Evolutionary conservation across 2,329 filamentous ascomycete genomes (phyloP).

Genomic region (Diaporthe citrichinensis): DNA sequence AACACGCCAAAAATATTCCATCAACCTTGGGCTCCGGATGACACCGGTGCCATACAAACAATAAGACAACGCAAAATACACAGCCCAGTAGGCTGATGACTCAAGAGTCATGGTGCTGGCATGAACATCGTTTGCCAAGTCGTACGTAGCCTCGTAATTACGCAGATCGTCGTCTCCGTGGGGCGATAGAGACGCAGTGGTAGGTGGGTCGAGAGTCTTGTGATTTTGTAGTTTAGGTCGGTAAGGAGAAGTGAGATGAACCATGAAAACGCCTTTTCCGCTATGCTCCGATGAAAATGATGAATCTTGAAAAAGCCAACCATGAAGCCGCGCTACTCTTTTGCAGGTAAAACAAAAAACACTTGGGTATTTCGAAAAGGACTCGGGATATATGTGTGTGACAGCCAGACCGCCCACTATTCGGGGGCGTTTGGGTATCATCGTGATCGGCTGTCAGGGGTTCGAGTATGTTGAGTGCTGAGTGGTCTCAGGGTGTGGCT

Average conservation of each 20-base stretch:
- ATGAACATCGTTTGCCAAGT: slow-evolving; percentile 27
- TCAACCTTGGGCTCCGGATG: neutral
- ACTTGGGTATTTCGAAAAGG: slow-evolving; percentile 33
- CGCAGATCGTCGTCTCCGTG: slow-evolving; percentile 17
- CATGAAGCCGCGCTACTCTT: slow-evolving; percentile 28
- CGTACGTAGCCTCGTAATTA: slow-evolving; percentile 30
- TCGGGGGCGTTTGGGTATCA: slow-evolving; percentile 36
- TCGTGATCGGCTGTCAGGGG: slow-evolving; percentile 34
- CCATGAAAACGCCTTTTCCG: slow-evolving; percentile 39
- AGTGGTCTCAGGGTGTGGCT: slow-evolving; percentile 21
- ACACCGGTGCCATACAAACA: neutral
- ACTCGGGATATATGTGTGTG: slow-evolving; percentile 23
- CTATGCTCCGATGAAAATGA: slow-evolving; percentile 40
- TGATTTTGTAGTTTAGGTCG: slow-evolving; percentile 21
- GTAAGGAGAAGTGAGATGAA: slow-evolving; percentile 18
- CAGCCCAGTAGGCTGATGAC: slow-evolving; percentile 15
- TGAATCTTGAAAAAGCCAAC: slow-evolving; percentile 36
- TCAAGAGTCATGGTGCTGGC: slow-evolving; percentile 16
- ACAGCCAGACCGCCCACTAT: slow-evolving; percentile 18
- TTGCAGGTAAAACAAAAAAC: slow-evolving; percentile 18
- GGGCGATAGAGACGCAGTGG: slow-evolving; percentile 6
- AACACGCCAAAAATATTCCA: neutral
- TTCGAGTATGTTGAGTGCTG: slow-evolving; percentile 17
- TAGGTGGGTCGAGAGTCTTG: slow-evolving; percentile 2
- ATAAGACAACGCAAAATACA: slow-evolving; percentile 24